A percentile compares a stretch with the other conserved stretches of the same genome.
Conservation (phyloP, 1,284 basidiomycete species). For the Trichosporon faecale region DNA sequence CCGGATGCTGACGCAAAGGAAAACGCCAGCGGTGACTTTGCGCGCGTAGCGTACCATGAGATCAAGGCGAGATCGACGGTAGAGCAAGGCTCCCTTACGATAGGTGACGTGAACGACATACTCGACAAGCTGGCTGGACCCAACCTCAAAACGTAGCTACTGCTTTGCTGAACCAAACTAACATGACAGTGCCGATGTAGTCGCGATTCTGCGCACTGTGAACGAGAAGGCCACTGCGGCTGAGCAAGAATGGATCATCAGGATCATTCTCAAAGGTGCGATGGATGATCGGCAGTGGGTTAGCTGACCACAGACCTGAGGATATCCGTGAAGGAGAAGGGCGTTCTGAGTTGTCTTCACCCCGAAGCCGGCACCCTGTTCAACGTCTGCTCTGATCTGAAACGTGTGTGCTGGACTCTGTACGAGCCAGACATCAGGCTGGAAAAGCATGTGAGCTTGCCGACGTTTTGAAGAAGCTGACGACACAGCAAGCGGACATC, state of each 20-base stretch:
- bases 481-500: slow-evolving; percentile 69
- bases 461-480: not conserved
- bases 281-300: not conserved
- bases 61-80: slow-evolving; percentile 79
- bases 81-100: slow-evolving; percentile 66
- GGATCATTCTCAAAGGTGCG: slow-evolving; percentile 80
- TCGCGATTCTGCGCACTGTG: slow-evolving; percentile 68
- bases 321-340: slow-evolving; percentile 63
- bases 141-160: slow-evolving; percentile 39
- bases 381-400: slow-evolving; percentile 91
- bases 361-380: slow-evolving; percentile 84
- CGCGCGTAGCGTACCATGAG: slow-evolving; percentile 76
- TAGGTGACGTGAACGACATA: slow-evolving; percentile 74
- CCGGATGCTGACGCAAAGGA: slow-evolving; percentile 9
- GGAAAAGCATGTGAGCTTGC: slow-evolving; percentile 56
- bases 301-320: slow-evolving; percentile 47
- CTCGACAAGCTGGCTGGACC: slow-evolving; percentile 64
- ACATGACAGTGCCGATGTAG: slow-evolving; percentile 63
- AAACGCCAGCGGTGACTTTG: slow-evolving; percentile 69
- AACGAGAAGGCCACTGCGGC: slow-evolving; percentile 73
- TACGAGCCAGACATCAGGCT: slow-evolving; percentile 50
- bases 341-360: slow-evolving; percentile 81
- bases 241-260: slow-evolving; percentile 87
- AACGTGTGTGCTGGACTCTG: slow-evolving; percentile 70
- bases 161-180: too few species aligned